Base-by-base conservation (phyloP, 768 basidiomycete genomes). In the Symmetrospora coprosmae region DNA sequence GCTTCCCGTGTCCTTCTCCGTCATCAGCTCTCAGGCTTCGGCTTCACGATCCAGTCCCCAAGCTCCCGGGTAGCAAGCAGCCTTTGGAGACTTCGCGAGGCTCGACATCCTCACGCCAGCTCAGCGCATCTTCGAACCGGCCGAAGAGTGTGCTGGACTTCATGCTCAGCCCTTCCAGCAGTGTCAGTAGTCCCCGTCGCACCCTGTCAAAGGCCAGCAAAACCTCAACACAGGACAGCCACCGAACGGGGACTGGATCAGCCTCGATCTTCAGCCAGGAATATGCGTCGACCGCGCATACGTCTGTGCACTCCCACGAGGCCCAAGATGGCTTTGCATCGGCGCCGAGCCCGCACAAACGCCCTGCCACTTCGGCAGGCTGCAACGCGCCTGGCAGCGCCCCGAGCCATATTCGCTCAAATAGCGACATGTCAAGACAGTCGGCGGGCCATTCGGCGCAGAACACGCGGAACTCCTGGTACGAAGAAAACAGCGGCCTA, bases 121-220 rank as follows among this genome's bases (percentile, higher is more conserved):
- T 58, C 19, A 58, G 55, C 31, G 55, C 55, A 45, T 56, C 53
- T 23, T 58, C 55, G 8, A 47, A 43, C 37, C 40, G 55, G 9
- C 55, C 55, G 11, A 21, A 43, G 6, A 58, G 55, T 33, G 55
- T 58, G 7, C 43, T 58, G 38, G 55, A 58, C 41, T 58, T 58
- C 23, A 58, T 58, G 55, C 55, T 40, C n/a, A 58, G 55, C 33
- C 55, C 55, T 3, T 27, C 33, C 30, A 31, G 30, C 25, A 40
- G 25, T 5, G 31, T 45, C 6, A 46, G 55, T 27, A 45, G 31
- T 38, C 55, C 55, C n/a, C 55, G 55, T 11, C 55, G 55, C 3
- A 58, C 55, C 11, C 55, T 58, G 17, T 41, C 38, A 6, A 58
- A 58, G 25, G 55, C 55, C 28, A 58, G 55, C 41, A 58, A 58